Conservation (phyloP, 768 basidiomycete genomes). For the Lactarius deliciosus region DNA sequence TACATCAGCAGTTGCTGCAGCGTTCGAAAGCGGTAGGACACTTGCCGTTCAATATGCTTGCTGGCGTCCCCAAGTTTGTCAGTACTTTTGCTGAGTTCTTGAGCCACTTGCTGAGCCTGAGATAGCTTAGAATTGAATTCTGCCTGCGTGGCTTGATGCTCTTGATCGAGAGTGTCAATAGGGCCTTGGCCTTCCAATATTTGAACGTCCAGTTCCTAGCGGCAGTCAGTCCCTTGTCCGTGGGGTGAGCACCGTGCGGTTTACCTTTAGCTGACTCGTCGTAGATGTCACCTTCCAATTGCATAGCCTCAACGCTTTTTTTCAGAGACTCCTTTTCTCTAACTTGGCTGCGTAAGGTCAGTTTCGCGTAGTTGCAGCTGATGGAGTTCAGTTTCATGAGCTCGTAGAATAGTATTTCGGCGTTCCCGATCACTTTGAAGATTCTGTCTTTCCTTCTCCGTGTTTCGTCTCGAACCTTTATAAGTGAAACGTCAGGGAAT, state of each 20-base stretch:
- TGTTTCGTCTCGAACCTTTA: slow-evolving; percentile 49
- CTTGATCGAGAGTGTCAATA: slow-evolving; percentile 59
- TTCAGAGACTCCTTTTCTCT: slow-evolving; percentile 59
- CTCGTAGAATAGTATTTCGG: slow-evolving; percentile 50
- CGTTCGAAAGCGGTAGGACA: not conserved
- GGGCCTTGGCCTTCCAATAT: slow-evolving; percentile 63
- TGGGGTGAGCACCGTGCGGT: not conserved
- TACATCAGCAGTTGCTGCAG: not conserved
- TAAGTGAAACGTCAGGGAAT: slow-evolving; percentile 1
- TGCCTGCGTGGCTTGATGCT: slow-evolving; percentile 49
- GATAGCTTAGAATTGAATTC: slow-evolving; percentile 50
- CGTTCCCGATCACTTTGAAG: slow-evolving; percentile 63
- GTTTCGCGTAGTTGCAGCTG: slow-evolving; percentile 60
- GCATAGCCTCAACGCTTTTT: slow-evolving; percentile 56
- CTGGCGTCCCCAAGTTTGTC: slow-evolving; percentile 63
- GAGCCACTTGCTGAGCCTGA: slow-evolving; percentile 53
- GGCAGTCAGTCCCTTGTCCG: not conserved
- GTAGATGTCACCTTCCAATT: slow-evolving; percentile 52
- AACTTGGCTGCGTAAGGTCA: slow-evolving; percentile 52
- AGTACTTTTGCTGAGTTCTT: slow-evolving; percentile 63
- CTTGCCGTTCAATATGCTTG: slow-evolving; percentile 65
- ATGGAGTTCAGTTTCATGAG: slow-evolving; percentile 61
- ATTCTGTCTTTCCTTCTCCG: slow-evolving; percentile 61
- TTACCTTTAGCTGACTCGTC: slow-evolving; percentile 52
- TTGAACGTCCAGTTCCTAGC: slow-evolving; percentile 61